Evolutionary conservation across 106 monocot species (phyloP).

Genomic region (Posidonia australis): DNA sequence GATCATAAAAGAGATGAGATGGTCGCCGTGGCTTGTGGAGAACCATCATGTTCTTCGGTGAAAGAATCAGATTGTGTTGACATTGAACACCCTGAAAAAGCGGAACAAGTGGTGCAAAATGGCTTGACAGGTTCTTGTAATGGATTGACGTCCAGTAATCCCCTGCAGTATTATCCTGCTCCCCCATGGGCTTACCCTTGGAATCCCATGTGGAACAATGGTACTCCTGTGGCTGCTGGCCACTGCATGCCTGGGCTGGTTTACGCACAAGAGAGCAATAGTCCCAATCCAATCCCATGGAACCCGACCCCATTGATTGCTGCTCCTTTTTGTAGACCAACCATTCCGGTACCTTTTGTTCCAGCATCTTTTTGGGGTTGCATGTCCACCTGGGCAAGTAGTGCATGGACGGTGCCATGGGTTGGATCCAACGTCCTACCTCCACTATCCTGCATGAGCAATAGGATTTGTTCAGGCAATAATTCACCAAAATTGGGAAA

Average conservation of each 20-base stretch:
- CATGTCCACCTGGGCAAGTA: conserved; percentile 18
- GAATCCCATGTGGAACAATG: conserved; percentile 16
- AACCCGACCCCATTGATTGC: conserved; percentile 26
- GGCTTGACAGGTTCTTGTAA: conserved; percentile 8
- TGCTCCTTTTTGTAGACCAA: conserved; percentile 40
- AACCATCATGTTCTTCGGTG: conserved; percentile 9
- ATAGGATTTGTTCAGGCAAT: conserved; percentile 34
- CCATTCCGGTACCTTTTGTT: conserved; percentile 29
- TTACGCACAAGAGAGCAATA: conserved; percentile 18
- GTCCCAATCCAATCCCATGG: conserved; percentile 19
- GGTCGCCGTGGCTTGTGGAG: conserved; percentile 1
- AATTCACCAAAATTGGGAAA: conserved; percentile 60
- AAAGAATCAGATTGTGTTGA: conserved; percentile 11
- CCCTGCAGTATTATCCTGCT: conserved; percentile 21
- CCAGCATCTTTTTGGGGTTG: conserved; percentile 24
- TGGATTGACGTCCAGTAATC: conserved; percentile 7
- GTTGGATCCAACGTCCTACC: background rate
- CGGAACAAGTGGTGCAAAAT: background rate
- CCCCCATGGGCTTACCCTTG: conserved; percentile 61
- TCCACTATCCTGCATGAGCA: conserved; percentile 11
- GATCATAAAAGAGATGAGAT: conserved; percentile 29
- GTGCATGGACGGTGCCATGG: conserved; percentile 18
- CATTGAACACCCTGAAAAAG: conserved; percentile 4
- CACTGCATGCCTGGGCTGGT: background rate
- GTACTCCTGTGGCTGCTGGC: conserved; percentile 4